Percentiles rank a stretch among this genome's conserved stretches.
phyloP scores from a whole-genome alignment of 1,139 yeast genomes.

The Debaryomyces robertsiae region DNA sequence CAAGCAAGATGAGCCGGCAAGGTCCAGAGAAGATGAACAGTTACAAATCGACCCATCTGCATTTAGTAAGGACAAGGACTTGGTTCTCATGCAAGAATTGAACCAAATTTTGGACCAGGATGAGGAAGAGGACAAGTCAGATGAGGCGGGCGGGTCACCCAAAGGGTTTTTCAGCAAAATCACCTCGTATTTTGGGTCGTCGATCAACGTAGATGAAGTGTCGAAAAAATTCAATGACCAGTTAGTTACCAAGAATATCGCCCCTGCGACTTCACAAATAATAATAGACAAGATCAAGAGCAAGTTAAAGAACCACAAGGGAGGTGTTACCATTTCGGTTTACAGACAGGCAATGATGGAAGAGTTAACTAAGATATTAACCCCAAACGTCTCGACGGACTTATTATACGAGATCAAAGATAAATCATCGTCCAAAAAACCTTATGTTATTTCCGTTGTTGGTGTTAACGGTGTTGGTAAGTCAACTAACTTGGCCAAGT shows the following conservation, averaged over 20 bases:
- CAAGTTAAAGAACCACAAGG: slow-evolving; percentile 30
- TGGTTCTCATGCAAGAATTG: slow-evolving; percentile 47
- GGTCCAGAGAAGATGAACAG: slow-evolving; percentile 42
- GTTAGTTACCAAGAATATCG: slow-evolving; percentile 45
- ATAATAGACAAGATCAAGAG: slow-evolving; percentile 41
- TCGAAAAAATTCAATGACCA: slow-evolving; percentile 48
- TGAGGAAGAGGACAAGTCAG: slow-evolving; percentile 28
- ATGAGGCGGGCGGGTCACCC: slow-evolving; percentile 17
- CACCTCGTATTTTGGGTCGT: slow-evolving; percentile 42
- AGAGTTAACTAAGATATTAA: slow-evolving; percentile 77
- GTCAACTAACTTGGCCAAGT: slow-evolving; percentile 89
- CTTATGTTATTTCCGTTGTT: slow-evolving; percentile 93
- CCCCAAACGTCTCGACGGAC: slow-evolving; percentile 92
- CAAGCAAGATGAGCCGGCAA: slow-evolving; percentile 21
- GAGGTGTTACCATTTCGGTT: slow-evolving; percentile 30
- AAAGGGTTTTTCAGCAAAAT: slow-evolving; percentile 35
- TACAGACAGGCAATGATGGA: slow-evolving; percentile 66
- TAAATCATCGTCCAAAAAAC: slow-evolving; percentile 44
- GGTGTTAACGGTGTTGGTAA: slow-evolving; percentile 99
- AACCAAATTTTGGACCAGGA: slow-evolving; percentile 43
- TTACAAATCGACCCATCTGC: slow-evolving; percentile 34
- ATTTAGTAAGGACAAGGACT: slow-evolving; percentile 41
- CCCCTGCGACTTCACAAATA: slow-evolving; percentile 42
- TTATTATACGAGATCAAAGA: slow-evolving; percentile 78
- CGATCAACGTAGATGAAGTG: slow-evolving; percentile 40